phyloP scores from a whole-genome alignment of 306 rosid genomes.

The Comarum palustre region DNA sequence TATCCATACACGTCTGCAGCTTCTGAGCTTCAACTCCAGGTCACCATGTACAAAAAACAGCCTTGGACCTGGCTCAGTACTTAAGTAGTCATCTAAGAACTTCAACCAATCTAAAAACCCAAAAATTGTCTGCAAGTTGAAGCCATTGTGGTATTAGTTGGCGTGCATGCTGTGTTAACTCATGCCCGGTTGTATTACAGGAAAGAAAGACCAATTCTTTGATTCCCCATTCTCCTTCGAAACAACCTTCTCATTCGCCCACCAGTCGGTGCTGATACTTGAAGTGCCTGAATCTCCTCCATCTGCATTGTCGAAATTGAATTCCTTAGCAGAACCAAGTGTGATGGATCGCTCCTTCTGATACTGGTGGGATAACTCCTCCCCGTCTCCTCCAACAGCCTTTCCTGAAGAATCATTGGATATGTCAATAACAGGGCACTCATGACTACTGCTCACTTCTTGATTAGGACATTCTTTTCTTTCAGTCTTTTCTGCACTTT shows the following conservation, averaged over 20 bases:
- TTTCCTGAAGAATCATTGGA: constrained; percentile 33
- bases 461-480: constrained; percentile 9
- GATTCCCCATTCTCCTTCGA: constrained; percentile 45
- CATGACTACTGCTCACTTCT: not conserved
- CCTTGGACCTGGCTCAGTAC: constrained; percentile 16
- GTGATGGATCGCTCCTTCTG: constrained; percentile 55
- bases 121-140: constrained; percentile 32
- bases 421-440: constrained; percentile 38
- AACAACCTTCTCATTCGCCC: constrained; percentile 80
- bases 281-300: constrained; percentile 61
- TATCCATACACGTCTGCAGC: constrained; percentile 7
- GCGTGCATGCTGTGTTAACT: constrained; percentile 35
- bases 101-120: not conserved
- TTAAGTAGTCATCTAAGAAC: not conserved
- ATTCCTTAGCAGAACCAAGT: constrained; percentile 69
- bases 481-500: constrained; percentile 9
- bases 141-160: constrained; percentile 9
- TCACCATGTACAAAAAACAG: constrained; percentile 21
- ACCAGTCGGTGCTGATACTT: constrained; percentile 63
- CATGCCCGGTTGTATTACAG: constrained; percentile 58
- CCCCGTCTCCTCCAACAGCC: constrained; percentile 29
- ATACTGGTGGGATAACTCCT: constrained; percentile 29
- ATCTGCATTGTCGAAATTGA: constrained; percentile 76
- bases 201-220: constrained; percentile 83
- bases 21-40: constrained; percentile 13